phyloP scores from a whole-genome alignment of 2,329 filamentous ascomycete species.

The Cordyceps sp. region DNA sequence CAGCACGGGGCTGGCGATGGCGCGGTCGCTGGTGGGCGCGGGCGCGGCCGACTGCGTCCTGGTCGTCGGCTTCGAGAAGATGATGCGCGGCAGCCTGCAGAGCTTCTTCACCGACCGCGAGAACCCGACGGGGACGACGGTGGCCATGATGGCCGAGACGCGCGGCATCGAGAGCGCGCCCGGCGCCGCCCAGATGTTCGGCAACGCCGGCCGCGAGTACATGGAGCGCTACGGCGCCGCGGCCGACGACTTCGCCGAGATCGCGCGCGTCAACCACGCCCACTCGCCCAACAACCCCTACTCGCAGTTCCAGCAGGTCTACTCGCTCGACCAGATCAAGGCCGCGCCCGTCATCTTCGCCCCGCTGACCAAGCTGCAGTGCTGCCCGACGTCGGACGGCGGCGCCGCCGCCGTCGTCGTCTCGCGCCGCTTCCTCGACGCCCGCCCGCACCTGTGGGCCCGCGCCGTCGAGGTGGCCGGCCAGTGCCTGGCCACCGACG shows the following conservation, averaged over 20 bases:
- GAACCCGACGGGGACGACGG: constrained; percentile 58
- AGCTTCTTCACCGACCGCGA: constrained; percentile 71
- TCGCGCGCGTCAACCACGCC: constrained; percentile 79
- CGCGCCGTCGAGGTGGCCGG: constrained; percentile 84
- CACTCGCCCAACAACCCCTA: constrained; percentile 91
- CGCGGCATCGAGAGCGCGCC: constrained; percentile 69
- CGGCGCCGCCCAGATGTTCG: constrained; percentile 83
- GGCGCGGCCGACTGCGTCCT: constrained; percentile 78
- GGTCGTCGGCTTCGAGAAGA: constrained; percentile 95
- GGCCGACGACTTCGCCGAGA: constrained; percentile 80
- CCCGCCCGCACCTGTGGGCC: constrained; percentile 61
- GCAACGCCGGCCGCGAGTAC: constrained; percentile 84
- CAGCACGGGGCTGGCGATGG: constrained; percentile 80
- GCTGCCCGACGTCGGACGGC: constrained; percentile 90
- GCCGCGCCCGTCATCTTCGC: constrained; percentile 62
- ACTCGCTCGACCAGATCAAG: constrained; percentile 70
- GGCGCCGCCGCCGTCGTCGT: constrained; percentile 79
- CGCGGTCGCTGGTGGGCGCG: constrained; percentile 58
- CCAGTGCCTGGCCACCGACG: constrained; percentile 75
- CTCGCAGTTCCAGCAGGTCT: constrained; percentile 91
- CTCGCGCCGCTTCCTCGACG: constrained; percentile 75
- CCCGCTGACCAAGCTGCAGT: constrained; percentile 94
- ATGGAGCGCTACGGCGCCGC: constrained; percentile 90
- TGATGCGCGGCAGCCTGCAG: constrained; percentile 81
- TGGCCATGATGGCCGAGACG: constrained; percentile 68